Evolutionary conservation across 208 protist species (phyloP), one percentile per base, ranked within the genome.

Genomic region (Trypanosomatidae sp.): DNA sequence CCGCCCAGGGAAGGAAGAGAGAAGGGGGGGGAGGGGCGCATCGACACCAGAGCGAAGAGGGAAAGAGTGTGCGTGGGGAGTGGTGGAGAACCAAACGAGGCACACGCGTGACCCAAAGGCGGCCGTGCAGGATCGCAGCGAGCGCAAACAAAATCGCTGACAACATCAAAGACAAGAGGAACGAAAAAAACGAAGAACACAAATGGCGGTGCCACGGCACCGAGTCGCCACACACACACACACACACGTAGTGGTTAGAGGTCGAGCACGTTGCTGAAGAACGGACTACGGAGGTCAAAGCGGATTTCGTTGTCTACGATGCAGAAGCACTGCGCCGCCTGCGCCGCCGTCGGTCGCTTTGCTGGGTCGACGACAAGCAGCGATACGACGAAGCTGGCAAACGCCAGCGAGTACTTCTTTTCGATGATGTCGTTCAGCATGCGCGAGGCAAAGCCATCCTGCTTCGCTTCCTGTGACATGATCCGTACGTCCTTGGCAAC

Each of bases 331-430:
- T 78, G 79, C 64, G 79, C 50, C 6, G 77, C 86, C 82, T 87
- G 78, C 66, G 77, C 69, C 53, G 92, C 92, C 6, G 87, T 89
- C 22, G 88, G 90, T 52, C 92, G 82, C 76, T 90, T 91, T 5
- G 39, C 69, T 5, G 85, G 81, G 41, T 95, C 81, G 2, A 91
- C 82, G 47, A 88, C 86, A 1, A 96, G 82, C 55, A 96, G 79
- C 46, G 84, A 94, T 8, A 93, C 77, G 5, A 95, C 85, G 71
- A 96, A 96, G 66, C 76, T 90, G 17, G 86, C 92, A 60, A 95
- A 91, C 2, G 83, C 84, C 39, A 92, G 62, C 13, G 86, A 92
- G 79, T 95, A 94, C 25, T 81, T 71, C 19, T 76, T 36, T 0
- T 50, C 69, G 3, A 91, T 30, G 58, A 93, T 82, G 71, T 95